These are phyloP conservation scores for Colletotrichum lupini DNA, from an alignment of 2,329 filamentous ascomycete genomes.

Conservation along the genomic window DNA sequence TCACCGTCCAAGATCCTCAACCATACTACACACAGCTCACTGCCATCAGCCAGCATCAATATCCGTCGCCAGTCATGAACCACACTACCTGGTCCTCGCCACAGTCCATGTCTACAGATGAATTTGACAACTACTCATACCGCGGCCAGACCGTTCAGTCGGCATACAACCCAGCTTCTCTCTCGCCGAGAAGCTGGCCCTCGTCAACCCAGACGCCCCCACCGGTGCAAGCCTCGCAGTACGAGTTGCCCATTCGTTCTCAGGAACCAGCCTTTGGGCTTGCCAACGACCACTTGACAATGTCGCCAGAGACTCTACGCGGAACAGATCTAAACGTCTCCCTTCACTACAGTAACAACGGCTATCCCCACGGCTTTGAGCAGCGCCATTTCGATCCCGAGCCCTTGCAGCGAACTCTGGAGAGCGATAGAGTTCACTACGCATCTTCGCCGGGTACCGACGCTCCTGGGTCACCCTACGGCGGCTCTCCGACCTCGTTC, in stretches of 20 bases:
- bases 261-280: conserved; percentile 18
- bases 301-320: conserved; percentile 22
- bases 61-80: conserved; percentile 21
- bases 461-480: background rate
- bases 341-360: conserved; percentile 11
- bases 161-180: conserved; percentile 43
- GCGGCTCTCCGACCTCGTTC: conserved; percentile 6
- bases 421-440: conserved; percentile 3
- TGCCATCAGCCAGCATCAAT: conserved; percentile 16
- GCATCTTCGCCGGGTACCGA: conserved; percentile 2
- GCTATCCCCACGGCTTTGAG: background rate
- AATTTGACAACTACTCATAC: conserved; percentile 50
- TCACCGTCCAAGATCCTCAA: conserved; percentile 12
- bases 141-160: conserved; percentile 44
- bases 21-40: conserved; percentile 36
- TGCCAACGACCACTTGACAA: background rate
- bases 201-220: conserved; percentile 14
- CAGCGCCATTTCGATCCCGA: background rate
- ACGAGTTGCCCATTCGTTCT: conserved; percentile 21
- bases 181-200: conserved; percentile 49
- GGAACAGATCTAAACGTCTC: conserved; percentile 14
- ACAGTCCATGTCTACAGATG: conserved; percentile 47
- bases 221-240: background rate
- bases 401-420: background rate
- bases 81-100: conserved; percentile 48